Base-by-base conservation (phyloP, 306 rosid genomes). In the Fagus sylvatica region DNA sequence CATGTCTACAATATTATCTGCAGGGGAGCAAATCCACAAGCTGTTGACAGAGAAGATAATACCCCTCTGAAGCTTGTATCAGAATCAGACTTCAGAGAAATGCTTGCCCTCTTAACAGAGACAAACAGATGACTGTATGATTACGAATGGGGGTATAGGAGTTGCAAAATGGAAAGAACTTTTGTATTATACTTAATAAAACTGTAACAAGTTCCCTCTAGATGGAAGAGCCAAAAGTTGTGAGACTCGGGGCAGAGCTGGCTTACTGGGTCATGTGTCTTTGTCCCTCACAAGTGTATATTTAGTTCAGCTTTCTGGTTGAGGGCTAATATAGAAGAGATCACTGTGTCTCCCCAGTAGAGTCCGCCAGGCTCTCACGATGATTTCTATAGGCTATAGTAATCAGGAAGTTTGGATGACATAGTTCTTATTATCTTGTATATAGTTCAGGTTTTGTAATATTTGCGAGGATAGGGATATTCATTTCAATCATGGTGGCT, bases 11-110 rank as follows among this genome's bases (percentile, higher is more conserved):
- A 65, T 78, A 33, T 59, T 49, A 48, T 62, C n/a, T 81, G 73
- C 93, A 92, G 97, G 81, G 93, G 97, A 78, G 93, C 90, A 53
- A 77, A 87, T 84, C 78, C 83, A 57, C 77, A 71, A 56, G 73
- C 84, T 5, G 64, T 67, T n/a, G 93, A 90, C 51, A 78, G 60
- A 74, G 93, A 85, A 66, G 94, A 89, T 68, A 87, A 82, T 77
- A 85, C 89, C 36, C 89, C 94, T 56, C 65, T 77, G 53, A 84
- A 81, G 79, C 86, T 92, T 68, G 88, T 85, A 51, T 80, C 84
- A 36, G 84, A 79, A 79, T 73, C 94, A 13, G 62, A 71, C 74
- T 74, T 74, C 64, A 71, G 62, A 2, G 97, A 84, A 55, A 71
- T 88, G 34, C 74, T 84, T 4, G 68, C 75, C 73, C 88, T 91